Base-by-base conservation (phyloP, 2,329 filamentous ascomycete genomes). In the Coniochaeta sp. region DNA sequence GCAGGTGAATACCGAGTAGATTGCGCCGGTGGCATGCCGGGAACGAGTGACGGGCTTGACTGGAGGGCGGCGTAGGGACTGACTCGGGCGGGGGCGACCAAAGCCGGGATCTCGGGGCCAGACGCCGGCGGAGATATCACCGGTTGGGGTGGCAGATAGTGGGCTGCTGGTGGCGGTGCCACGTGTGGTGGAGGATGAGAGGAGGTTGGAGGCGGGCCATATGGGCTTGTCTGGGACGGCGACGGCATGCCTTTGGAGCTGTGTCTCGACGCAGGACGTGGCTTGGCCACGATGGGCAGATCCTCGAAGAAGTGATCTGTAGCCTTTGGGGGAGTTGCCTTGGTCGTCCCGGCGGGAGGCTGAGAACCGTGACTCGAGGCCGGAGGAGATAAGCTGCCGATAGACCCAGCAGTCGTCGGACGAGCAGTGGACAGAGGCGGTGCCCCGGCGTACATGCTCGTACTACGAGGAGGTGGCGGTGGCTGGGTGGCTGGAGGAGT, bases 281-380 rank as follows among this genome's bases (percentile, higher is more conserved):
- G 81, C 68, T 81, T 87, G 4, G 82, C 73, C 1, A 81, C 73
- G 58, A 88, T 72, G 1, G 90, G 90, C 24, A 93, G 77, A 59
- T 93, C 90, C 72, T 93, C 90, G 65, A 92, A 93, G 71, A 93
- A 93, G 65, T 81, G 85, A 40, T 79, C 73, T 62, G 82, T 80
- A 2, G 74, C 63, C 55, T 76, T 78, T 32, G 65, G 61, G 0
- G 71, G 61, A 1, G 69, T 69, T 1, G 67, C 61, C 17, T 67
- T 64, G 5, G 40, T 58, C 30, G 30, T 44, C 28, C 44, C 57
- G 22, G 36, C 44, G 36, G 57, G 54, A 3, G 58, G 54, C 4
- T 76, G 73, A 22, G 66, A 68, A 34, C 71, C 66, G 26, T 75
- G 71, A 47, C 73, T 77, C 55, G 73, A 76, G 26, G 66, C 68